These are phyloP conservation scores for Fusarium nurragi DNA, from an alignment of 2,329 filamentous ascomycete genomes.

Conservation along the genomic window DNA sequence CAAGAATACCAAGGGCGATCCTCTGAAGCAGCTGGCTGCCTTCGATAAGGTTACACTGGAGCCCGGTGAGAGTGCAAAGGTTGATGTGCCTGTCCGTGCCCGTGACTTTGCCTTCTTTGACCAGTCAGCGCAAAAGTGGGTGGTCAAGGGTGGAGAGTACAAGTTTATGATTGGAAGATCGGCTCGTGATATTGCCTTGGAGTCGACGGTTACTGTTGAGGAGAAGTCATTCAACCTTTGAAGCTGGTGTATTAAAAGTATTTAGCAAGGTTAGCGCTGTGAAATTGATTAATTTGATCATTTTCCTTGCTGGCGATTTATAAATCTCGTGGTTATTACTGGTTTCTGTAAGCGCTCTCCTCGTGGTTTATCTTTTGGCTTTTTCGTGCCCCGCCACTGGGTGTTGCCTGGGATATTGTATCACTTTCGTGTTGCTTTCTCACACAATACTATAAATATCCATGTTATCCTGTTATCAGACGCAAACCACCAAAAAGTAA, in stretches of 20 bases:
- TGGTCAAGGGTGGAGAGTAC: constrained; percentile 44
- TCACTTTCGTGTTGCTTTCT: too few species aligned
- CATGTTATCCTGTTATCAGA: too few species aligned
- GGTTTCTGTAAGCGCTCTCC: too few species aligned
- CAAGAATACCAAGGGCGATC: constrained; percentile 32
- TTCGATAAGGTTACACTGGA: constrained; percentile 67
- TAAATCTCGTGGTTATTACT: background rate
- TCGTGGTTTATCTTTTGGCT: too few species aligned
- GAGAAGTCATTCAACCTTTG: constrained; percentile 36
- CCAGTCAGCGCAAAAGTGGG: constrained; percentile 42
- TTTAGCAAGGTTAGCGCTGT: constrained; percentile 11
- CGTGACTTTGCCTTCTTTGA: constrained; percentile 46
- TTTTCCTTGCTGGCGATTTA: background rate
- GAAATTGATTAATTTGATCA: background rate
- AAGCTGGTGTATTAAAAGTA: background rate
- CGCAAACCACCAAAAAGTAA: too few species aligned
- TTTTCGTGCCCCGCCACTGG: too few species aligned
- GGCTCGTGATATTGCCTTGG: constrained; percentile 39
- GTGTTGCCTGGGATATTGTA: too few species aligned
- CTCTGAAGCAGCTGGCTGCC: constrained; percentile 71
- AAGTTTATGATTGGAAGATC: constrained; percentile 44
- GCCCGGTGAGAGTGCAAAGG: constrained; percentile 40
- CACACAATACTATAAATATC: too few species aligned
- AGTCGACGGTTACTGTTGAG: constrained; percentile 32
- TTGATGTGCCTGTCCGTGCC: constrained; percentile 36